Evolutionary conservation across 352 stramenopile genomes (phyloP), one percentile per base, ranked within the genome.

Genomic region (Globisporangium barbulae): DNA sequence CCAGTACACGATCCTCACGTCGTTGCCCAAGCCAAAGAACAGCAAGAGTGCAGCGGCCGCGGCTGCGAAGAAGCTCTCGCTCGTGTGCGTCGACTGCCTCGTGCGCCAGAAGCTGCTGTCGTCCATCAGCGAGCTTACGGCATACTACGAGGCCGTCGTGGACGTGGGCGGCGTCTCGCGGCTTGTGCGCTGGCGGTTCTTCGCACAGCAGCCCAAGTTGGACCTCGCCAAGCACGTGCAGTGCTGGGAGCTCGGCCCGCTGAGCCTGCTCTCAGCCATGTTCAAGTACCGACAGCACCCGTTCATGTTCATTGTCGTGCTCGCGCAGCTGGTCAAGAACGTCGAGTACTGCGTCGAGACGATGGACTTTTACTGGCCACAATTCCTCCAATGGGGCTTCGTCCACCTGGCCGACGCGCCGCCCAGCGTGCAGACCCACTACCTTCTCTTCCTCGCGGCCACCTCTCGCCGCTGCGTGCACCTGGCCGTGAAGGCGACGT

Each of bases 321-420:
- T 90, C 22, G 79, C 79, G 2, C 81, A 90, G 56, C 61, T 88
- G 25, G 70, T 86, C 33, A 71, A 85, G 59, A 80, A 79, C 47
- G 74, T 87, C 15, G 81, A 90, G 48, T 75, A 74, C 19, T 81
- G 73, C 35, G 52, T 79, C 28, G 75, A 83, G 41, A 79, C 74
- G n/a, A 71, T 90, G 42, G 79, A 84, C 50, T 86, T 90, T 50
- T 88, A 86, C 58, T 90, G 81, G 81, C 79, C 81, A 9, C 81
- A 90, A 61, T 78, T 89, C 35, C 68, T 90, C 22, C 79, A 88
- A 31, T 90, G 79, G 79, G 81, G 81, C 8, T 83, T 89, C 53
- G 61, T 83, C 0, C 71, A 86, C 39, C 48, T 85, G 0, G 62
- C 49, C 1, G 69, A 83, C 30, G 75, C 76, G 1, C 78, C 81